Percentiles rank a stretch among this genome's conserved stretches.
Evolutionary conservation across 768 basidiomycete genomes (phyloP).

Genomic region (Phaeotremella fagi): DNA sequence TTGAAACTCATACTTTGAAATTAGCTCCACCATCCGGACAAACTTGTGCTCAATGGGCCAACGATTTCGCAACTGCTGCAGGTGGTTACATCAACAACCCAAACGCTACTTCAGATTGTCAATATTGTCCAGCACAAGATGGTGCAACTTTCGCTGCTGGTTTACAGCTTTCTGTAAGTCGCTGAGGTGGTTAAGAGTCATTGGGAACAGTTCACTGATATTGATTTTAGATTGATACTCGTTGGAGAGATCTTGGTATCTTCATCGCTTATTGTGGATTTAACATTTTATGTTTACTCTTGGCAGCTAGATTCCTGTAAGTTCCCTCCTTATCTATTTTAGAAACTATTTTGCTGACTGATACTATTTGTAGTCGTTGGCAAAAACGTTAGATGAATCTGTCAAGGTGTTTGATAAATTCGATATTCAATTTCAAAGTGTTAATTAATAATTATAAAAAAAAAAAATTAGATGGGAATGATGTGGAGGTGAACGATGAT

Average conservation of each 20-base stretch:
- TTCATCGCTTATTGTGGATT: conserved; percentile 50
- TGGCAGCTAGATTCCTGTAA: conserved; percentile 67
- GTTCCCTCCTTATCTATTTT: background rate
- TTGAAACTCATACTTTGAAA: conserved; percentile 64
- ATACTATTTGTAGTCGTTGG: conserved; percentile 1
- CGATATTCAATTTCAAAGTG: no score
- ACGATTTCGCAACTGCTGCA: conserved; percentile 59
- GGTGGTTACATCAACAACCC: conserved; percentile 77
- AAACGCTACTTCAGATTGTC: conserved; percentile 59
- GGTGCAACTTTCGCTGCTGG: conserved; percentile 29
- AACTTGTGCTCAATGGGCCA: conserved; percentile 68
- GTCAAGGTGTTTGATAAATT: background rate
- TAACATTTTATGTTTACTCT: conserved; percentile 57
- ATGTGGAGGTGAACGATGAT: no score
- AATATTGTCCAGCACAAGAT: conserved; percentile 57
- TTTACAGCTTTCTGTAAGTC: conserved; percentile 25
- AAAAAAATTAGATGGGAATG: no score
- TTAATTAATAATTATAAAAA: no score
- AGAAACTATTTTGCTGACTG: background rate
- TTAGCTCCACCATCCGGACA: conserved; percentile 63
- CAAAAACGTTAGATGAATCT: conserved; percentile 7
- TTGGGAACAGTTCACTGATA: conserved; percentile 34
- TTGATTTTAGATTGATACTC: background rate
- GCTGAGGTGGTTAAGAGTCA: conserved; percentile 26
- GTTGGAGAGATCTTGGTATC: background rate